Conservation (phyloP, 495 filamentous ascomycete species). For the Bryoglossum gracile region DNA sequence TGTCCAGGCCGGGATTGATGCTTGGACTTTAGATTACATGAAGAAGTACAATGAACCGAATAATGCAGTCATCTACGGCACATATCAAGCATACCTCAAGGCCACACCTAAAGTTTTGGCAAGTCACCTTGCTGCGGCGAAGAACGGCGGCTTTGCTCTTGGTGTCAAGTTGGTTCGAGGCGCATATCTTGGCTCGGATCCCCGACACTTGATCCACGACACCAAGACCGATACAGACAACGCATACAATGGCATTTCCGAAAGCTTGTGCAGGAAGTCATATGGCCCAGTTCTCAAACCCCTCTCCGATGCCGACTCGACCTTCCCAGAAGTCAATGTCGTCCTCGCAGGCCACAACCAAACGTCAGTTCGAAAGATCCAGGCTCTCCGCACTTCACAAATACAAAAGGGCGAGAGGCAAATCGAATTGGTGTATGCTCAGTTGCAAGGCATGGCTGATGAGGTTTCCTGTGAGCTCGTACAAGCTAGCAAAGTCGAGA, state of each 20-base stretch:
- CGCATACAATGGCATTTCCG: slow-evolving; percentile 55
- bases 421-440: slow-evolving; percentile 70
- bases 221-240: slow-evolving; percentile 76
- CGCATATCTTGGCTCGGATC: slow-evolving; percentile 79
- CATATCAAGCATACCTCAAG: slow-evolving; percentile 82
- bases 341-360: slow-evolving; percentile 91
- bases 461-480: slow-evolving; percentile 83
- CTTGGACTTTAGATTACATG: slow-evolving; percentile 76
- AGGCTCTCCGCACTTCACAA: slow-evolving; percentile 49
- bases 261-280: slow-evolving; percentile 37
- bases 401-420: slow-evolving; percentile 32
- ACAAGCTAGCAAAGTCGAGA: slow-evolving; percentile 34
- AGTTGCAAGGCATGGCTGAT: slow-evolving; percentile 96
- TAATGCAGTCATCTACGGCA: slow-evolving; percentile 62
- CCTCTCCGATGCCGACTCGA: slow-evolving; percentile 25
- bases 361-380: slow-evolving; percentile 67
- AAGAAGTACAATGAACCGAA: slow-evolving; percentile 69
- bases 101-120: slow-evolving; percentile 57
- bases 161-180: slow-evolving; percentile 91
- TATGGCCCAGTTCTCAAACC: slow-evolving; percentile 47
- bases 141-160: slow-evolving; percentile 63
- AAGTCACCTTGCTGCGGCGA: slow-evolving; percentile 57
- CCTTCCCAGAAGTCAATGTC: slow-evolving; percentile 60
- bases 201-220: slow-evolving; percentile 67
- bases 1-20: slow-evolving; percentile 76